phyloP scores from a whole-genome alignment of 2,329 filamentous ascomycete species.

The Cordyceps cicadae region DNA sequence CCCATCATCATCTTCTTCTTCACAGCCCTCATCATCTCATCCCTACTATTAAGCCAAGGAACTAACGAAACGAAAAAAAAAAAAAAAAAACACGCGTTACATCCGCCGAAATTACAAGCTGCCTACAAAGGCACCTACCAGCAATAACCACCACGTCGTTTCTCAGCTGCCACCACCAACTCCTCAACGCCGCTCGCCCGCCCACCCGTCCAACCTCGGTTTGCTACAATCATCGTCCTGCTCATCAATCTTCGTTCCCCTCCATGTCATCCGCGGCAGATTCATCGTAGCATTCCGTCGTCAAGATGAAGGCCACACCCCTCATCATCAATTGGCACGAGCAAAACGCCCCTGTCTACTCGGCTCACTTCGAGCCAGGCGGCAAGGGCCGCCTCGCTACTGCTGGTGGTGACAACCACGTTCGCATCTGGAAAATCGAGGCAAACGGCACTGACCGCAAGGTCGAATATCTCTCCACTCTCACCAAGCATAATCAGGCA shows the following conservation, averaged over 20 bases:
- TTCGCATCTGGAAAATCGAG: slow-evolving; percentile 90
- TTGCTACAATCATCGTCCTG: neutral
- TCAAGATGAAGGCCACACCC: slow-evolving; percentile 86
- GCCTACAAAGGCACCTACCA: neutral
- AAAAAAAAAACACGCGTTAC: neutral
- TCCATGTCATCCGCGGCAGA: slow-evolving; percentile 6
- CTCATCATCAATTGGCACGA: slow-evolving; percentile 99
- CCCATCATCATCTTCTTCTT: neutral
- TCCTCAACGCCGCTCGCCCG: neutral
- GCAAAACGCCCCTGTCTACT: slow-evolving; percentile 94
- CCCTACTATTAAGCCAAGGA: neutral
- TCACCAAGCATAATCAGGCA: slow-evolving; percentile 89
- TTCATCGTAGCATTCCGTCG: slow-evolving; percentile 14
- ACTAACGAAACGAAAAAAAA: neutral
- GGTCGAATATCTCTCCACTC: slow-evolving; percentile 84
- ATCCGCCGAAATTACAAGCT: neutral
- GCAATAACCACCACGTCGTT: neutral
- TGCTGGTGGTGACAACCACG: slow-evolving; percentile 91
- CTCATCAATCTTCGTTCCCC: neutral
- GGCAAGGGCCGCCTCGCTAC: slow-evolving; percentile 89
- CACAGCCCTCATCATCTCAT: neutral
- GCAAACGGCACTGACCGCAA: slow-evolving; percentile 75
- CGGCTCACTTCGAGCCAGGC: slow-evolving; percentile 88
- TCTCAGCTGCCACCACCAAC: neutral
- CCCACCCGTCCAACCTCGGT: neutral